Base-by-base conservation (phyloP, 2,329 filamentous ascomycete genomes). In the Aspergillus luchuensis region DNA sequence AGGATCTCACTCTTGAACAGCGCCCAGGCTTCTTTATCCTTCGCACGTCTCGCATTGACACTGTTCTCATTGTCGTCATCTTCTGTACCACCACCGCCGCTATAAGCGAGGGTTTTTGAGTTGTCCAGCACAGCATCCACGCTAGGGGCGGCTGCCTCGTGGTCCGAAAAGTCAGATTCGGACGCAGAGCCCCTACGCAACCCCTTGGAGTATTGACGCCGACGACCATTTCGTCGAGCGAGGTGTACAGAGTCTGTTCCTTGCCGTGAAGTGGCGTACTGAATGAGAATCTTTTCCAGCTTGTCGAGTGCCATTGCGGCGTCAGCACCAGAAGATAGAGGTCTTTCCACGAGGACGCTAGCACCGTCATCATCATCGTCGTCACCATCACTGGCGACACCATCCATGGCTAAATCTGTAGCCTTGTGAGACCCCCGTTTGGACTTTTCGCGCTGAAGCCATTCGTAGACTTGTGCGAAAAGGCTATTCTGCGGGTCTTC, bases 1-100 rank as follows among this genome's bases (percentile, higher is more conserved):
- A 98, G 85, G 63, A 98, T 95, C 72, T 99, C 94, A 62, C 88
- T 89, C 76, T 97, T 97, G 83, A 97, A 99, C 8, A 76, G 81
- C n/a, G 85, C 73, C 95, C 94, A 97, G 2, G 88, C 88, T 71
- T 91, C 88, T 45, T 82, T 85, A 61, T 94, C 91, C 71, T 90
- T 91, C 33, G 85, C 82, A 41, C 82, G 81, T 60, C 78, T 80
- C 58, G 79, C 81, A 54, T 77, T 79, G 2, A 76, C 77, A 48
- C 77, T 72, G 2, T 79, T 72, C 4, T 79, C 74, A 49, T 82
- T 80, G 5, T 71, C 68, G 8, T 79, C 76, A 13, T 75, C 74
- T 21, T 80, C 79, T 25, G 71, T 74, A 30, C 73, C 71, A 17
- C 86, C 86, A 23, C 88, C 87, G 11, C 88, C 87, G 13, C 81